Conservation (phyloP, 2,329 filamentous ascomycete genomes). For the Corinectria fuckeliana region DNA sequence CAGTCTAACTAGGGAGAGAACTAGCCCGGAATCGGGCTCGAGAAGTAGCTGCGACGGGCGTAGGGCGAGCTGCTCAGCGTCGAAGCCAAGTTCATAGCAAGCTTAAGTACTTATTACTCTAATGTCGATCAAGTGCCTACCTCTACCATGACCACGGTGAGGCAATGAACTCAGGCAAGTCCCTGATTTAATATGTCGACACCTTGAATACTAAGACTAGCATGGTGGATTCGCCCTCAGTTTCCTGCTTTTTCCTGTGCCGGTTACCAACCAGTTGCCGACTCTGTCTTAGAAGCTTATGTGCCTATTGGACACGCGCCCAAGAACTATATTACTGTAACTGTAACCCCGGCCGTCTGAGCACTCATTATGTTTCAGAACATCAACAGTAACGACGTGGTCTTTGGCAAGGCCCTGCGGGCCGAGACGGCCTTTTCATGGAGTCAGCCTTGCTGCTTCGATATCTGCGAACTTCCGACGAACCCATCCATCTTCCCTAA, state of each 20-base stretch:
- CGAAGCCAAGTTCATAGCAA: too few species aligned
- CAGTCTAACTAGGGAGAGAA: too few species aligned
- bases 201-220: constrained; percentile 56
- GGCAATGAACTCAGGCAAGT: too few species aligned
- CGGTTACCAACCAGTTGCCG: constrained; percentile 56
- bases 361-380: constrained; percentile 61
- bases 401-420: constrained; percentile 66
- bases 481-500: constrained; percentile 61
- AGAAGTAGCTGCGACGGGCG: too few species aligned
- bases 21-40: too few species aligned
- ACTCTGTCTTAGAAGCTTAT: constrained; percentile 61
- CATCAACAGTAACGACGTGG: constrained; percentile 57
- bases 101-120: too few species aligned
- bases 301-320: constrained; percentile 47
- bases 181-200: too few species aligned
- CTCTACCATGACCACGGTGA: too few species aligned
- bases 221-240: constrained; percentile 53
- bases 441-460: constrained; percentile 54
- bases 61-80: too few species aligned
- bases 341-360: constrained; percentile 65
- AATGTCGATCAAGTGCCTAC: too few species aligned
- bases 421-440: constrained; percentile 57
- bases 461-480: constrained; percentile 63
- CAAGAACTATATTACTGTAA: constrained; percentile 58
- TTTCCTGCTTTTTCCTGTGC: constrained; percentile 58